A percentile compares a stretch with the other conserved stretches of the same genome.
phyloP scores from a whole-genome alignment of 2,329 filamentous ascomycete species.

The Beauveria brongniartii region DNA sequence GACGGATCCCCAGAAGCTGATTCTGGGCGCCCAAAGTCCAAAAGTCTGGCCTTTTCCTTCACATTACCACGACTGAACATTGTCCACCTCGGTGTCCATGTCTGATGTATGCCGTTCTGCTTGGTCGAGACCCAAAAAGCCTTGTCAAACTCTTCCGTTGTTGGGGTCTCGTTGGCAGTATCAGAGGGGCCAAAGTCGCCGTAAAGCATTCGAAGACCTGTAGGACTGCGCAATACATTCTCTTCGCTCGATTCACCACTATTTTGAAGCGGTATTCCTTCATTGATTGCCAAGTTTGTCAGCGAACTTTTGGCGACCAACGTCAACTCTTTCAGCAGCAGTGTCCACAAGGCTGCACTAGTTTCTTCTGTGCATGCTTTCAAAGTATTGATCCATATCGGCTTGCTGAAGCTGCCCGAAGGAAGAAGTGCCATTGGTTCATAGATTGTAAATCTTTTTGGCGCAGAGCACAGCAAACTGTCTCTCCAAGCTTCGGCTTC shows the following conservation, averaged over 20 bases:
- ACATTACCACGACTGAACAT: constrained; percentile 94
- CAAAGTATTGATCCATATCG: constrained; percentile 33
- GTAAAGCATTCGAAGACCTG: constrained; percentile 58
- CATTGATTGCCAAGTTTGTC: constrained; percentile 53
- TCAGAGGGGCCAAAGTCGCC: constrained; percentile 63
- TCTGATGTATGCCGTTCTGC: constrained; percentile 75
- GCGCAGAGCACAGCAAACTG: constrained; percentile 33
- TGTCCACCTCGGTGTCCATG: constrained; percentile 81
- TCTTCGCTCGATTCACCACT: constrained; percentile 27
- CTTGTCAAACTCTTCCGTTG: constrained; percentile 46
- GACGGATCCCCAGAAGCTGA: constrained; percentile 18
- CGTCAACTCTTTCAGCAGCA: constrained; percentile 40
- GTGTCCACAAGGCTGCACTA: constrained; percentile 35
- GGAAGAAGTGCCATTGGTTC: constrained; percentile 54
- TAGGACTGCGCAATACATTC: constrained; percentile 69
- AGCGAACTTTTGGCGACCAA: constrained; percentile 31
- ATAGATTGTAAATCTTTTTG: constrained; percentile 53
- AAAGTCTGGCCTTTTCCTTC: constrained; percentile 73
- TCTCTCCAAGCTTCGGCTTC: constrained; percentile 15
- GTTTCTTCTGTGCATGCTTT: constrained; percentile 16
- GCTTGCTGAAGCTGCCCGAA: constrained; percentile 44
- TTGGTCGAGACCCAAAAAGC: constrained; percentile 74
- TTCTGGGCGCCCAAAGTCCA: constrained; percentile 39
- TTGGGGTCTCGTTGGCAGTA: constrained; percentile 20
- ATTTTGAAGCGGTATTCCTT: constrained; percentile 47